These are phyloP conservation scores for Pseudogymnoascus sp. DNA, from an alignment of 2,329 filamentous ascomycete genomes.

Conservation along the genomic window DNA sequence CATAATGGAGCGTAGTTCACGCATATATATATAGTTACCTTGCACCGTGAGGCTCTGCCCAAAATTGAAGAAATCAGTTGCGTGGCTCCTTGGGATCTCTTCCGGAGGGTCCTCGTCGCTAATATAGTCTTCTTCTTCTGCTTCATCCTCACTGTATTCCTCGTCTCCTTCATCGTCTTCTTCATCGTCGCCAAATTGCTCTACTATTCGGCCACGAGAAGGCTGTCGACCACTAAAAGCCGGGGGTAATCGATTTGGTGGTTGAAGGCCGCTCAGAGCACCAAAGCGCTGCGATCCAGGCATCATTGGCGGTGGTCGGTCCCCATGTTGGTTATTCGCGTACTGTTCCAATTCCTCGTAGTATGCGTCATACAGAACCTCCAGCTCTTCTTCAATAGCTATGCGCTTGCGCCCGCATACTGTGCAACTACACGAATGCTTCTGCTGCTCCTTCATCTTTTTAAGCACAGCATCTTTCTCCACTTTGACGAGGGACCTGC, in stretches of 20 bases:
- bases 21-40: slow-evolving; percentile 30
- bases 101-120: slow-evolving; percentile 50
- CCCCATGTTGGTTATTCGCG: slow-evolving; percentile 72
- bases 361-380: slow-evolving; percentile 96
- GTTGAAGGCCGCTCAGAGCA: slow-evolving; percentile 43
- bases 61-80: slow-evolving; percentile 91
- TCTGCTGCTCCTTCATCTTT: slow-evolving; percentile 99
- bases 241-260: slow-evolving; percentile 48
- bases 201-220: slow-evolving; percentile 65
- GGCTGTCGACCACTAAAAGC: slow-evolving; percentile 58
- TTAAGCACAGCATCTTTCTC: slow-evolving; percentile 96
- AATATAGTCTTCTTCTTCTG: slow-evolving; percentile 57
- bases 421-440: slow-evolving; percentile 96
- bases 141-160: slow-evolving; percentile 38
- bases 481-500: slow-evolving; percentile 91
- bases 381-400: slow-evolving; percentile 94
- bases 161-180: slow-evolving; percentile 41
- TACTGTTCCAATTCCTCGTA: slow-evolving; percentile 98
- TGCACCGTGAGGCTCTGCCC: slow-evolving; percentile 96
- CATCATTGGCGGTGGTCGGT: slow-evolving; percentile 60
- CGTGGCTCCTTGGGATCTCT: slow-evolving; percentile 55
- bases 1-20: slow-evolving; percentile 9
- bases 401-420: slow-evolving; percentile 94
- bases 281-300: slow-evolving; percentile 56
- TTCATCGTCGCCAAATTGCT: slow-evolving; percentile 43